Base-by-base conservation (phyloP, 305 asterid genomes). In the Rubia tinctorum region DNA sequence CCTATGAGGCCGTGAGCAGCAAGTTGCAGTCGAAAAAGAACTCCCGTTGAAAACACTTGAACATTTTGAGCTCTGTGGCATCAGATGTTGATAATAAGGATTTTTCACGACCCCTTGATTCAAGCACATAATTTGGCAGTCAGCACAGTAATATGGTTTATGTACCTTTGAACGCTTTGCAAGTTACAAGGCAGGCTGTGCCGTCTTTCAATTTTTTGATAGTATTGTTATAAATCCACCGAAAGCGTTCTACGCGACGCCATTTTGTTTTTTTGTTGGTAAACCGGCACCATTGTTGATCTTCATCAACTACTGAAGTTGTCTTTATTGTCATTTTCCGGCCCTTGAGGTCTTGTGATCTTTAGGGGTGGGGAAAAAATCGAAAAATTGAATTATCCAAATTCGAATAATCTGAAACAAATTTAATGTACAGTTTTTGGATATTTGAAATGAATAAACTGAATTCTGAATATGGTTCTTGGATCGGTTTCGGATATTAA, bases 1-100 rank as follows among this genome's bases (percentile, higher is more conserved):
- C 88, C 81, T 91, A 94, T n/a, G 98, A 89, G 12, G 69, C 84
- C 0, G 86, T 94, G 63, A 79, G 85, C 90, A 42, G 80, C 69
- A 81, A 66, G 86, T 86, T 95, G 86, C 85, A 39, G 42, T 86
- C 71, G 72, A 51, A 81, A 51, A 80, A 55, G 82, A 83, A 72
- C 58, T 17, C 0, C 70, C 55, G 65, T 76, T 66, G 37, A n/a
- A 30, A 30, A 68, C 42, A 53, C 77, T 51, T 74, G 42, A 30
- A 73, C 70, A 71, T 59, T 76, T 66, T 73, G 70, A 66, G 82
- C 76, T 79, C 68, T 53, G 69, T 55, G 76, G 61, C 64, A 15
- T 30, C 70, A 55, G 17, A 6, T 71, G 80, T 66, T 49, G 47
- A 72, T 77, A 77, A 77, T 77, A 66, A 71, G 30, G 69, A 44